Evolutionary conservation across 495 filamentous ascomycete species (phyloP).

Genomic region (Neurospora cerealis): DNA sequence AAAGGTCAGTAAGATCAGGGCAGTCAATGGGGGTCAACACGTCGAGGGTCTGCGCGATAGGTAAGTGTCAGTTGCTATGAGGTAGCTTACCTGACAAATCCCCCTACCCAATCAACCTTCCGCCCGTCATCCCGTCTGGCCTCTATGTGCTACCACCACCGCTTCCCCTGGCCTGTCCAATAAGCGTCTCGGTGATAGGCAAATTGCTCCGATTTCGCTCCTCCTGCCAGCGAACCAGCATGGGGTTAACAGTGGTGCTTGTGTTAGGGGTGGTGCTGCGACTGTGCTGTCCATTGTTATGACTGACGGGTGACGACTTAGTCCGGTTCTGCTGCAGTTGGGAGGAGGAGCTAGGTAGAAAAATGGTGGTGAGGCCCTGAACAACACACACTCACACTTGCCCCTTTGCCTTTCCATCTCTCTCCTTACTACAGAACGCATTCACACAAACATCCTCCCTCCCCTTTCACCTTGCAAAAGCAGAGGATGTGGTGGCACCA

Average conservation of each 20-base stretch:
- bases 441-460: neutral
- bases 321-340: neutral
- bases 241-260: constrained; percentile 8
- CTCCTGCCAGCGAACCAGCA: constrained; percentile 28
- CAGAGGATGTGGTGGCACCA: constrained; percentile 5
- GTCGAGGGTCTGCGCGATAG: neutral
- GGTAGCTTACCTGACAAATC: neutral
- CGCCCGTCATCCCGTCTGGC: neutral
- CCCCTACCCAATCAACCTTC: neutral
- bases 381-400: neutral
- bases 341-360: neutral
- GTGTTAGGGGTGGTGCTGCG: neutral
- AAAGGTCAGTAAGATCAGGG: neutral
- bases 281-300: neutral
- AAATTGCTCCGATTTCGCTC: constrained; percentile 28
- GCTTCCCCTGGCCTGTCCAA: neutral
- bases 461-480: neutral
- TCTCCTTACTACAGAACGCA: neutral
- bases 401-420: neutral
- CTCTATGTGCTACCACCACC: neutral
- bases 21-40: neutral
- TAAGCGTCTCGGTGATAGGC: constrained; percentile 28
- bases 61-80: neutral
- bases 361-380: neutral
- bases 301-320: constrained; percentile 1